Percentiles rank a stretch among this genome's conserved stretches.
These are phyloP conservation scores for Calocybe gambosa DNA, from an alignment of 1,284 basidiomycete species.

Conservation along the genomic window DNA sequence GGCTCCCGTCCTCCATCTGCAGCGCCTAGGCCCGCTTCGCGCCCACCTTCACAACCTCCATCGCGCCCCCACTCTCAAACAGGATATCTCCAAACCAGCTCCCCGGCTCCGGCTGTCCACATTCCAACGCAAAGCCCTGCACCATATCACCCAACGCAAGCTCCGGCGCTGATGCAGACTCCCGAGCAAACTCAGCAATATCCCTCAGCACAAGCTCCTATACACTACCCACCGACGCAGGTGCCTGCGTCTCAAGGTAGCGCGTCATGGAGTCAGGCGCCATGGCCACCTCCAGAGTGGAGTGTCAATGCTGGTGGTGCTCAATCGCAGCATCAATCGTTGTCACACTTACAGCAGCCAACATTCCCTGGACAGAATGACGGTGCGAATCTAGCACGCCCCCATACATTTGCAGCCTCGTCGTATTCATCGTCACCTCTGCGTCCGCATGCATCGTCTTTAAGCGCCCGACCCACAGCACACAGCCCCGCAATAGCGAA, in stretches of 20 bases:
- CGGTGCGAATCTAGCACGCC: constrained; percentile 27
- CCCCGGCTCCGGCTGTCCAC: background rate
- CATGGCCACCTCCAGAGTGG: constrained; percentile 48
- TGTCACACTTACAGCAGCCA: constrained; percentile 16
- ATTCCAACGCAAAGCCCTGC: background rate
- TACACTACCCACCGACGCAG: constrained; percentile 4
- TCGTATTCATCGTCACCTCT: constrained; percentile 7
- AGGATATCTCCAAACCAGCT: background rate
- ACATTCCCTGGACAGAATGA: constrained; percentile 12
- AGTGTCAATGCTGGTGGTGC: constrained; percentile 8
- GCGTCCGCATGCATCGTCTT: constrained; percentile 15
- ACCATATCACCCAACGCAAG: constrained; percentile 4
- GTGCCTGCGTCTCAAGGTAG: constrained; percentile 11
- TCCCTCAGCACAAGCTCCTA: background rate
- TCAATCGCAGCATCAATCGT: constrained; percentile 19
- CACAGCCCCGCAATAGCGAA: constrained; percentile 3
- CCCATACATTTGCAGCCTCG: constrained; percentile 24
- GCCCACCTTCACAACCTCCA: constrained; percentile 17
- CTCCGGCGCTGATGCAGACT: background rate
- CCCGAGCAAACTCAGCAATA: background rate
- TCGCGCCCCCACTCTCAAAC: constrained; percentile 13
- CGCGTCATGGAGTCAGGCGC: constrained; percentile 28
- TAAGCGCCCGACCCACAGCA: background rate
- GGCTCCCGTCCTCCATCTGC: background rate
- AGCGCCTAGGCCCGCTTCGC: constrained; percentile 6